Conservation (phyloP, 208 protist species). For the Angomonas ambiguus region DNA sequence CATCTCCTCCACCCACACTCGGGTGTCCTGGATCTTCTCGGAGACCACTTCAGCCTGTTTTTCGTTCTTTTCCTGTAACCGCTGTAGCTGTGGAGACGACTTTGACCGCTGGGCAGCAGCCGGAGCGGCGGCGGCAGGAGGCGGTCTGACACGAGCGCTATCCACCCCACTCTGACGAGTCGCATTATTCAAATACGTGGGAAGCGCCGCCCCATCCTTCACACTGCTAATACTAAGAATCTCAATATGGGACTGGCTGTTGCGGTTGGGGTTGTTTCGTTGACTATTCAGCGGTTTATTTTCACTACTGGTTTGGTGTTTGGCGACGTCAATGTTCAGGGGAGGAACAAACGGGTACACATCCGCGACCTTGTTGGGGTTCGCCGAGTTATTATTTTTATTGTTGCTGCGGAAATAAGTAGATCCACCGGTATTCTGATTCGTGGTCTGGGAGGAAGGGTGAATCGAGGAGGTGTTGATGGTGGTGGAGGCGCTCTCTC, state of each 20-base stretch:
- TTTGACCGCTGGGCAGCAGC: background rate
- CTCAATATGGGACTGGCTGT: slow-evolving; percentile 20
- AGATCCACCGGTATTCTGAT: background rate
- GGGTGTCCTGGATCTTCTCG: slow-evolving; percentile 36
- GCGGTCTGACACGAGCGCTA: background rate
- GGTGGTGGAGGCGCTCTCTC: background rate
- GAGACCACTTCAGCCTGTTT: background rate
- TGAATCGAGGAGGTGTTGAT: slow-evolving; percentile 15
- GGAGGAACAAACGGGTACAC: slow-evolving; percentile 13
- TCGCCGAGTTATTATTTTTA: background rate
- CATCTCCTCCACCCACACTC: slow-evolving; percentile 49
- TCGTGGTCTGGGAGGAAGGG: background rate
- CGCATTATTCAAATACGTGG: too few species aligned
- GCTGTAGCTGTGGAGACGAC: background rate
- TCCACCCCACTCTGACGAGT: background rate
- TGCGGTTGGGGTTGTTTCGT: slow-evolving; percentile 4
- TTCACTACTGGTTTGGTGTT: background rate
- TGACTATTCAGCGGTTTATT: slow-evolving; percentile 2
- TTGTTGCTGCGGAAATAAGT: background rate
- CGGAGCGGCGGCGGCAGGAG: background rate
- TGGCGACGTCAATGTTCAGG: background rate
- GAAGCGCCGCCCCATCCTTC: too few species aligned
- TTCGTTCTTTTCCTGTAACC: background rate
- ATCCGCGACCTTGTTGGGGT: slow-evolving; percentile 10
- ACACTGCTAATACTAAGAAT: slow-evolving; percentile 32